Evolutionary conservation across 768 basidiomycete genomes (phyloP).

Genomic region (Hygrocybe coccinea): DNA sequence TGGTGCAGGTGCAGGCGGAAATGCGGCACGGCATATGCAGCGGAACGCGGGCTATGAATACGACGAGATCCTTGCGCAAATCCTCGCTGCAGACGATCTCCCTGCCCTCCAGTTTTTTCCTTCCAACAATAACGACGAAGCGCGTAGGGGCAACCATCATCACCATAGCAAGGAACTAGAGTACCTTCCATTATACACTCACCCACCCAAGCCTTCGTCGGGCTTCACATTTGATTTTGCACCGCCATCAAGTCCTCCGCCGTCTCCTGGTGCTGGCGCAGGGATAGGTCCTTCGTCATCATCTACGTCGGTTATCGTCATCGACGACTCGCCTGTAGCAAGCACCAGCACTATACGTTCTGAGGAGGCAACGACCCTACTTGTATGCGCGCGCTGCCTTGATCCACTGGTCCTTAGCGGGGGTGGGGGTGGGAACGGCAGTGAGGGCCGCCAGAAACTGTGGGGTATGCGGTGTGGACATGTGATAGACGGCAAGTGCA

Average conservation of each 20-base stretch:
- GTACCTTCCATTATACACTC: conserved; percentile 61
- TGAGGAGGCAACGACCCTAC: conserved; percentile 27
- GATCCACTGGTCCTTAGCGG: conserved; percentile 53
- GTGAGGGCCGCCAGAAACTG: conserved; percentile 44
- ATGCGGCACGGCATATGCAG: conserved; percentile 6
- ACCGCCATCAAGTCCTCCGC: conserved; percentile 30
- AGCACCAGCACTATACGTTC: conserved; percentile 10
- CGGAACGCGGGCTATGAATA: conserved; percentile 9
- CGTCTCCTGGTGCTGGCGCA: conserved; percentile 15
- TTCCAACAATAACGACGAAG: not conserved
- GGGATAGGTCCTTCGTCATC: conserved; percentile 32
- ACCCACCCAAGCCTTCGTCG: conserved; percentile 49
- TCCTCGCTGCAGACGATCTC: conserved; percentile 11
- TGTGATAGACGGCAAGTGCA: conserved; percentile 72
- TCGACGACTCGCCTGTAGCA: conserved; percentile 34
- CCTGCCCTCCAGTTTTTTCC: not conserved
- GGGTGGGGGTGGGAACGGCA: conserved; percentile 22
- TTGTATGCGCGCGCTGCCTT: conserved; percentile 65
- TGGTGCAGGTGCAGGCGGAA: not conserved
- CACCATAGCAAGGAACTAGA: conserved; percentile 31
- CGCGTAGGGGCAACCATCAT: conserved; percentile 3
- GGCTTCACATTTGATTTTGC: conserved; percentile 70
- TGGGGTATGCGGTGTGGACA: conserved; percentile 79
- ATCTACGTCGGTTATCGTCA: conserved; percentile 43
- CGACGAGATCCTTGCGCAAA: conserved; percentile 12